Percentiles rank a stretch among this genome's conserved stretches.
Conservation (phyloP, 768 basidiomycete genomes). For the Heimioporus sp. region DNA sequence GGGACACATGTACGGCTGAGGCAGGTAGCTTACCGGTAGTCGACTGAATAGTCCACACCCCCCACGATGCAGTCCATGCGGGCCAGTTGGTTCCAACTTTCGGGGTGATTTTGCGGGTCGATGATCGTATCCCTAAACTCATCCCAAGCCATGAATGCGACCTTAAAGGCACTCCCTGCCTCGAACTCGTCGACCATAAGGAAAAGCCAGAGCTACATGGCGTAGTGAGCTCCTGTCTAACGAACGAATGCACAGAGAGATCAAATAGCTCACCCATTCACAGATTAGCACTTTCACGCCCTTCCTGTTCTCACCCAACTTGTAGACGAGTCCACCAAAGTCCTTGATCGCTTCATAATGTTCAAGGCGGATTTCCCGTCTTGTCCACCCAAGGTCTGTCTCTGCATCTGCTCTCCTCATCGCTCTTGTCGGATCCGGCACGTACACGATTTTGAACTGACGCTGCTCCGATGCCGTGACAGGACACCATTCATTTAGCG, state of each 20-base stretch:
- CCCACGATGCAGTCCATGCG: not conserved
- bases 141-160: not conserved
- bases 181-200: not conserved
- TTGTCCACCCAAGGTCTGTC: not conserved
- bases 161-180: not conserved
- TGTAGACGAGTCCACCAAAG: not conserved
- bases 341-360: not conserved
- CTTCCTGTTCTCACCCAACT: not conserved
- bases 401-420: not conserved
- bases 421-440: not conserved
- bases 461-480: not conserved
- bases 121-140: not conserved
- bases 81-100: not conserved
- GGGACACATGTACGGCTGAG: no score
- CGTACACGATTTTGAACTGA: not conserved
- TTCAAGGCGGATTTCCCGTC: not conserved
- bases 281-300: not conserved
- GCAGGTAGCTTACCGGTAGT: no score
- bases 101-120: not conserved
- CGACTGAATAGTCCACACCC: no score
- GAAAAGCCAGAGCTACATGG: not conserved
- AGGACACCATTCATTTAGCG: not conserved
- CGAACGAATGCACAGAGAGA: no score
- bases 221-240: no score
- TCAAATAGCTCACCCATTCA: not conserved